A percentile compares a stretch with the other conserved stretches of the same genome.
Evolutionary conservation across 1,139 yeast genomes (phyloP).

Genomic region (Hemisphaericaspora subhashii): DNA sequence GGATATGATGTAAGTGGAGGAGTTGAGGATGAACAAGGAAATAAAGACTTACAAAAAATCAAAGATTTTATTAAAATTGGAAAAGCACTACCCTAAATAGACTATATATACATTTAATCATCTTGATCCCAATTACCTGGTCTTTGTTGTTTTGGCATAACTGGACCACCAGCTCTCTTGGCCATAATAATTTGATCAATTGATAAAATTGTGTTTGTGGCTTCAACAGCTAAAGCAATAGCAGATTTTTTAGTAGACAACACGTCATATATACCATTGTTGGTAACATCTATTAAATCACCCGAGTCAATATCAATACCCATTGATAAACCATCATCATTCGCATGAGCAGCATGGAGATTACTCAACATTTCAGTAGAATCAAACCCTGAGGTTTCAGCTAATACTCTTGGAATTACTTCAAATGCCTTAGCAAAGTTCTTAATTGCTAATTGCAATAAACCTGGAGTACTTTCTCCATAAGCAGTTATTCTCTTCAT

Average conservation of each 20-base stretch:
- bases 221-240: slow-evolving; percentile 91
- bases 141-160: slow-evolving; percentile 80
- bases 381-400: slow-evolving; percentile 94
- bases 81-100: slow-evolving; percentile 13
- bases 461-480: slow-evolving; percentile 94
- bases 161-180: slow-evolving; percentile 96
- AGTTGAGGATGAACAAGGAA: slow-evolving; percentile 71
- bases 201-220: slow-evolving; percentile 85
- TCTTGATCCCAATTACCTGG: slow-evolving; percentile 98
- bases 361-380: slow-evolving; percentile 84
- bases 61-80: slow-evolving; percentile 54
- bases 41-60: slow-evolving; percentile 67
- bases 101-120: slow-evolving; percentile 45
- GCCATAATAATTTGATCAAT: slow-evolving; percentile 94
- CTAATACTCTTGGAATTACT: slow-evolving; percentile 86
- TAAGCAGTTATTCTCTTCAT: slow-evolving; percentile 75
- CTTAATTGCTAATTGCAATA: slow-evolving; percentile 89
- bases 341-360: slow-evolving; percentile 81
- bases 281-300: slow-evolving; percentile 71
- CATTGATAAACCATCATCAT: slow-evolving; percentile 30
- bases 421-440: slow-evolving; percentile 94
- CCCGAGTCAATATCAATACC: slow-evolving; percentile 70
- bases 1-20: slow-evolving; percentile 98
- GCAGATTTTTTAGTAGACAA: slow-evolving; percentile 82
- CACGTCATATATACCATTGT: slow-evolving; percentile 74